phyloP scores from a whole-genome alignment of 768 basidiomycete species.

The Cytidiella melzeri region DNA sequence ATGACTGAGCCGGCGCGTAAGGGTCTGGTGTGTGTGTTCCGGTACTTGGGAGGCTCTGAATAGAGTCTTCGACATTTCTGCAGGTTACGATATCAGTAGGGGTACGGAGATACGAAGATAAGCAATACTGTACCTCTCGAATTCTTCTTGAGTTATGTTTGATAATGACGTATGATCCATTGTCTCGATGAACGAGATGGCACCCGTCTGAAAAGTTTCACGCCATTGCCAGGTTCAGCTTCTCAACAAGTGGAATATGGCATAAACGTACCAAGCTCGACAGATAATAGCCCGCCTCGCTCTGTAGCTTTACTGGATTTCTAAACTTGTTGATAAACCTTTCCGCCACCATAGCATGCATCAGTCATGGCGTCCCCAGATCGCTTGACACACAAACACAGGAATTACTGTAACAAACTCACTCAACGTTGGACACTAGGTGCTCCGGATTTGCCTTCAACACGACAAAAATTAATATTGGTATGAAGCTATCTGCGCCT shows the following conservation, averaged over 20 bases:
- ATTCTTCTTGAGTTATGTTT: slow-evolving; percentile 91
- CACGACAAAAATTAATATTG: slow-evolving; percentile 90
- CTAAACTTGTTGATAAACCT: slow-evolving; percentile 97
- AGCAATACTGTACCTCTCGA: slow-evolving; percentile 53
- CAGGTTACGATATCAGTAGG: neutral
- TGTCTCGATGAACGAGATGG: slow-evolving; percentile 95
- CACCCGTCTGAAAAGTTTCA: slow-evolving; percentile 65
- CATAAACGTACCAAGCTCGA: slow-evolving; percentile 84
- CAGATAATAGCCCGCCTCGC: slow-evolving; percentile 95
- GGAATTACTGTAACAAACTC: no score
- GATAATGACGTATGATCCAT: slow-evolving; percentile 95
- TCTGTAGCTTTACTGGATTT: slow-evolving; percentile 82
- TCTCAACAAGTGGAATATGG: no score
- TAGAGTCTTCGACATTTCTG: slow-evolving; percentile 57
- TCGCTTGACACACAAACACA: neutral
- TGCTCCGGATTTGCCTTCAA: slow-evolving; percentile 92
- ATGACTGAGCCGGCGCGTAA: slow-evolving; percentile 18
- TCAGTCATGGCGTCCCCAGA: neutral
- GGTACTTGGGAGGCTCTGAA: slow-evolving; percentile 40
- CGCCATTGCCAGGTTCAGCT: neutral
- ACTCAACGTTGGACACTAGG: slow-evolving; percentile 95
- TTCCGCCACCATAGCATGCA: neutral
- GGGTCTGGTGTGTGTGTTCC: slow-evolving; percentile 26
- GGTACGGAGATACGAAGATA: neutral
- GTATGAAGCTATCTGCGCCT: slow-evolving; percentile 92